Base-by-base conservation (phyloP, 352 stramenopile species). In the Phytophthora foliorum region DNA sequence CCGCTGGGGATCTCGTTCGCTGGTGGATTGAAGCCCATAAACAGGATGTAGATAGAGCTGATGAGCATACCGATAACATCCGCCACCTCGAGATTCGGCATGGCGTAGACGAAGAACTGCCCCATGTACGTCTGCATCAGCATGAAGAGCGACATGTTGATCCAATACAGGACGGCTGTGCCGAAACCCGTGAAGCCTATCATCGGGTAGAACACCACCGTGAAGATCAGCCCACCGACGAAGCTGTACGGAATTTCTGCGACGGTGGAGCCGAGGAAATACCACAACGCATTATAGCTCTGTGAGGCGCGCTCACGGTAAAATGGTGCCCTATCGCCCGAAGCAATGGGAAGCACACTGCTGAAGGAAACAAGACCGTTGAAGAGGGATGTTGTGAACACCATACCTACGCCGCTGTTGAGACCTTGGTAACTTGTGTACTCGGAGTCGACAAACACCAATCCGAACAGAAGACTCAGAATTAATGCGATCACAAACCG, bases 331-430 rank as follows among this genome's bases (percentile, higher is more conserved):
- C 91, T 77, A 34, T 97, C 86, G 22, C 82, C 77, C 55, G 88
- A 78, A 45, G 94, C 80, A 16, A 96, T 72, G n/a, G 86, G 77
- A 0, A 97, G 52, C 13, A 89, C 80, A 4, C 69, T 88, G 31
- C 88, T 76, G 34, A 96, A 82, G 25, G 75, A 78, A 34, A 92
- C 80, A 29, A 95, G 64, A 34, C 80, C 80, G 39, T 93, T 84
- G 56, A 98, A 98, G 44, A 94, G 57, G 4, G 90, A 80, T 6
- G 80, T 82, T 1, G 87, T 67, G 77, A 96, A 98, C 27, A 97
- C 87, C 36, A 96, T 83, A 38, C 87, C 85, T 13, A 97, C 67
- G 11, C 77, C 82, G 11, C 61, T 49, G 19, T 84, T 85, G 11
- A 76, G 31, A 10, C 71, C 78, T 10, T 71, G 70, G 61, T 74